Conservation (phyloP, 805 yeast species). For the Ogataea neopini region DNA sequence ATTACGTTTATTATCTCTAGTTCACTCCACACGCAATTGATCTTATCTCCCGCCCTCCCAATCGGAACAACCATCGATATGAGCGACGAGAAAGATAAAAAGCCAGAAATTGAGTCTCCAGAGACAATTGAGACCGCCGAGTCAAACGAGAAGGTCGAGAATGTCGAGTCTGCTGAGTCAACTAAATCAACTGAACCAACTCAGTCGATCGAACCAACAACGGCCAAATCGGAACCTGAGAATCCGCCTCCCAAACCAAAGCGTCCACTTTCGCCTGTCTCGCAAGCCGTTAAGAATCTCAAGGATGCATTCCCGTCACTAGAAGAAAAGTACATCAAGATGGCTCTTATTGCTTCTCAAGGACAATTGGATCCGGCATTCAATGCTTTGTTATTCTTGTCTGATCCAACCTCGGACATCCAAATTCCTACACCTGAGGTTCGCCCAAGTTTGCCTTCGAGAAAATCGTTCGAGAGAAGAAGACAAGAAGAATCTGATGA, state of each 20-base stretch:
- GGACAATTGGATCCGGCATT: constrained; percentile 85
- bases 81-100: constrained; percentile 11
- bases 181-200: constrained; percentile 6
- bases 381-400: constrained; percentile 76
- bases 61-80: constrained; percentile 38
- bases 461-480: constrained; percentile 34
- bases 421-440: constrained; percentile 45
- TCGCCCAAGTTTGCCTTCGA: constrained; percentile 36
- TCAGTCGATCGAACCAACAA: too few species aligned
- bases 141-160: constrained; percentile 1
- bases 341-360: constrained; percentile 81
- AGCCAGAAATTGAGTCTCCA: constrained; percentile 11
- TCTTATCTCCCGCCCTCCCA: neutral
- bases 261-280: constrained; percentile 64
- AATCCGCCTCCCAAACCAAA: constrained; percentile 50
- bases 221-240: neutral
- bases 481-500: constrained; percentile 56
- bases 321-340: constrained; percentile 70
- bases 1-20: neutral
- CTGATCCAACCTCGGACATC: constrained; percentile 68
- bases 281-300: constrained; percentile 57
- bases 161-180: neutral
- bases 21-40: neutral
- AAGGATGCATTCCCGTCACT: constrained; percentile 83
- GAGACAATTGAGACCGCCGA: neutral